Base-by-base conservation (phyloP, 345 rosid genomes). In the Syzygium grande region DNA sequence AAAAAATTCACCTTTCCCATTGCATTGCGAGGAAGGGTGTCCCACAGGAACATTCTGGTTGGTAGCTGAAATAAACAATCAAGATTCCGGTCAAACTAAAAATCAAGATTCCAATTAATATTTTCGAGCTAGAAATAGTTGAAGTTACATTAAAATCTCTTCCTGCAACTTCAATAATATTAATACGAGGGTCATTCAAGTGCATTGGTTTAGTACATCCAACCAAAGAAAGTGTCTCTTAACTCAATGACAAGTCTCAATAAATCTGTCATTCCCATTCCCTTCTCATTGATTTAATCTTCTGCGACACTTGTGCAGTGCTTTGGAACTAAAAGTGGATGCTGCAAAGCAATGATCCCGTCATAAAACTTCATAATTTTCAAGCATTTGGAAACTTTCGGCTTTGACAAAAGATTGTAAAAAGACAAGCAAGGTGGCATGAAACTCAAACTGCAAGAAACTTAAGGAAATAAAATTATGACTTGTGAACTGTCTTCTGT, bases 21-120 rank as follows among this genome's bases (percentile, higher is more conserved):
- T 38, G 99, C 99, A 87, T 98, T 96, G 51, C 99, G 98, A 38
- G 99, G 99, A 65, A 98, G 91, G 13, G 94, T 91, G 56, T 98
- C 97, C 99, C 99, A 96, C 88, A 98, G 85, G 88, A 95, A 91
- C 90, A 98, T 88, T 61, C 92, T 93, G 41, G 98, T 96, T 87
- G 99, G 99, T 58, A 96, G 94, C 99, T 98, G 93, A 51, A 88
- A 86, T 63, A 52, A 87, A 19, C 83, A 21, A 73, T 68, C 79
- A 68, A 68, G 79, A 30, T 9, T 73, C 27, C 83, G 4, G 14
- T 73, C 49, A 73, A 73, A 38, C 21, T 73, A 73, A 73, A 34
- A 38, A 38, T 38, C 83, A 73, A 38, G 83, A 73, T 19, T 73
- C 83, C 7, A 30, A 34, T 34, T 9, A 17, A 68, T 7, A 17